Conservation (phyloP, 805 yeast genomes). For the Kazachstania bromeliacearum region DNA sequence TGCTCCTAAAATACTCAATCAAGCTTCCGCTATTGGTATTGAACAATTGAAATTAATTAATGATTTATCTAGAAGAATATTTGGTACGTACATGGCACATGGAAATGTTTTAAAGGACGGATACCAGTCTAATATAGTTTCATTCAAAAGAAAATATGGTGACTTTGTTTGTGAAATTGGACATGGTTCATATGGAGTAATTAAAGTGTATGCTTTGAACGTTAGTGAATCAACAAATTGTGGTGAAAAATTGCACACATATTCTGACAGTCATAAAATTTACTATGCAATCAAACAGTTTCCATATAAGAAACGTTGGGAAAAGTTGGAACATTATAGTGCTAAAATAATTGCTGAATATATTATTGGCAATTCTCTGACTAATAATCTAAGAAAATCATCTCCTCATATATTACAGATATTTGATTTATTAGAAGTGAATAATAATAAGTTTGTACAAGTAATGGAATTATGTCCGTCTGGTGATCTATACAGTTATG, state of each 20-base stretch:
- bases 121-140: constrained; percentile 7
- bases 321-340: constrained; percentile 72
- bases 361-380: constrained; percentile 68
- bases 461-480: constrained; percentile 92
- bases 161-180: constrained; percentile 52
- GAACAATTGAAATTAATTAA: constrained; percentile 41
- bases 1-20: not conserved
- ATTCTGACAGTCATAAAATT: constrained; percentile 57
- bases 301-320: constrained; percentile 72
- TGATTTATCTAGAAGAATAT: constrained; percentile 37
- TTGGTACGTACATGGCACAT: constrained; percentile 11
- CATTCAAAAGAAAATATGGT: constrained; percentile 36
- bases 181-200: constrained; percentile 95
- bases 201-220: constrained; percentile 62
- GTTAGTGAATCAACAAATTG: constrained; percentile 2
- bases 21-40: constrained; percentile 37
- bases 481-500: constrained; percentile 55
- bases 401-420: constrained; percentile 63
- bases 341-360: constrained; percentile 85
- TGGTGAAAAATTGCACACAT: constrained; percentile 37
- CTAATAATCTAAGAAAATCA: not conserved
- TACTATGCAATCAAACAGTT: constrained; percentile 86
- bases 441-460: constrained; percentile 67
- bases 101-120: constrained; percentile 5
- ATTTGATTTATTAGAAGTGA: constrained; percentile 59